Conservation (phyloP, 1,284 basidiomycete genomes). For the Trichosporon ovoides region DNA sequence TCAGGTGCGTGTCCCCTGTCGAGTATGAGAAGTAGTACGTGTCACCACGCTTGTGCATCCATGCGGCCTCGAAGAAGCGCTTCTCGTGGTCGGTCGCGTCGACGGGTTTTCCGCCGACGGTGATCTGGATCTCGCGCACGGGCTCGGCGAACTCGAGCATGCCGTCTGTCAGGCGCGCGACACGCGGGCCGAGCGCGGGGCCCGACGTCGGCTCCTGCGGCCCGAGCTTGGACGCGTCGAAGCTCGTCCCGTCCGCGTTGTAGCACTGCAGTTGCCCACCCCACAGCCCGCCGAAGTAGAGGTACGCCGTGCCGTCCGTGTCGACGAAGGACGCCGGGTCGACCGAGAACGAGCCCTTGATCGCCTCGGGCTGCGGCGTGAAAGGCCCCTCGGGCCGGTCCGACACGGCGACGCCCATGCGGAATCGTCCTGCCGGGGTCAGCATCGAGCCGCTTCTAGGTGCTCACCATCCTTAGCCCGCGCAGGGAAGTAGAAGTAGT, state of each 20-base stretch:
- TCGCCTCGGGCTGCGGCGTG: conserved; percentile 29
- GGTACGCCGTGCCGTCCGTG: conserved; percentile 31
- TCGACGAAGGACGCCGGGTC: conserved; percentile 40
- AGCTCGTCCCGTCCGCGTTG: conserved; percentile 22
- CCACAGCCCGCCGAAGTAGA: conserved; percentile 42
- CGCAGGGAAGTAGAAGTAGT: conserved; percentile 42
- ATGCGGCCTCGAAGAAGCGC: conserved; percentile 42
- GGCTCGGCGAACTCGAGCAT: conserved; percentile 31
- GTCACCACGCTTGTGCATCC: conserved; percentile 38
- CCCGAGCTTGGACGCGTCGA: conserved; percentile 20
- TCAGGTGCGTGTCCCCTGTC: conserved; percentile 37
- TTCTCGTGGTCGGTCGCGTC: conserved; percentile 35
- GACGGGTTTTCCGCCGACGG: conserved; percentile 25
- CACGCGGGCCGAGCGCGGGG: conserved; percentile 27
- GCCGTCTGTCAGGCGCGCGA: conserved; percentile 28
- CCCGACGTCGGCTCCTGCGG: conserved; percentile 30
- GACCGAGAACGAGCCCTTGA: conserved; percentile 33
- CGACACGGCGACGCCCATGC: conserved; percentile 33
- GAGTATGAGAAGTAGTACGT: conserved; percentile 41
- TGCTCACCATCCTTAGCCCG: conserved; percentile 31
- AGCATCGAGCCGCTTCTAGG: background rate
- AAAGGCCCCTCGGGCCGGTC: conserved; percentile 37
- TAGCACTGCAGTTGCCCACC: conserved; percentile 41
- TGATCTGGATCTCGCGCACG: conserved; percentile 29
- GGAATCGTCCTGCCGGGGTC: conserved; percentile 30